Base-by-base conservation (phyloP, 208 protist genomes). In the Wallacemonas sp. region DNA sequence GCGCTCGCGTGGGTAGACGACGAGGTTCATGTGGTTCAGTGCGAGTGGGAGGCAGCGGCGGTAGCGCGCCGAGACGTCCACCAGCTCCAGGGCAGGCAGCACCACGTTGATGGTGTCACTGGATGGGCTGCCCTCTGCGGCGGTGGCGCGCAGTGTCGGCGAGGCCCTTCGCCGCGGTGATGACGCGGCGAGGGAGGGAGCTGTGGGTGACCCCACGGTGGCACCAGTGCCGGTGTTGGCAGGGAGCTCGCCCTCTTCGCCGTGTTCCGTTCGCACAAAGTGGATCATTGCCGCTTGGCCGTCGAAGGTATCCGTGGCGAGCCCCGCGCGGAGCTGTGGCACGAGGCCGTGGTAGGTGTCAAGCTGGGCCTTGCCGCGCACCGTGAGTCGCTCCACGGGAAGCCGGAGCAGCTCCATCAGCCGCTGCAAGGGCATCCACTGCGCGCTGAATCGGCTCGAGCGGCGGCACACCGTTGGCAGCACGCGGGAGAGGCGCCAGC, bases 11-110 rank as follows among this genome's bases (percentile, higher is more conserved):
- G 71, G 67, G 50, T 77, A 69, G 24, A 96, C 73, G 24, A 46
- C 34, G 26, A 87, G 64, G 55, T 64, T 76, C 4, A 95, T 65
- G 55, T 74, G 66, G 19, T 67, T 55, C 26, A 95, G 73, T 4
- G 82, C 85, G 29, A 72, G 77, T 5, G 77, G 75, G 2, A 84
- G 66, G 19, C 66, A 74, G 9, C 66, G 66, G 17, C 81, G 55
- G 63, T 93, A 94, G 33, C 75, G 70, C 10, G 85, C 70, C 1
- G 72, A 70, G 10, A 94, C 73, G 48, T 91, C 65, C 44, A 78
- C 53, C 29, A 94, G 64, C 50, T 76, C 76, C 32, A 97, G 68
- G 34, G 68, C 74, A 0, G 83, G 78, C 3, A 46, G 29, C 36
- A 48, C 53, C 10, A 73, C 61, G 48, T 48, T 36, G 39, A 50